Base-by-base conservation (phyloP, 305 asterid species). In the Solanum hybrid region DNA sequence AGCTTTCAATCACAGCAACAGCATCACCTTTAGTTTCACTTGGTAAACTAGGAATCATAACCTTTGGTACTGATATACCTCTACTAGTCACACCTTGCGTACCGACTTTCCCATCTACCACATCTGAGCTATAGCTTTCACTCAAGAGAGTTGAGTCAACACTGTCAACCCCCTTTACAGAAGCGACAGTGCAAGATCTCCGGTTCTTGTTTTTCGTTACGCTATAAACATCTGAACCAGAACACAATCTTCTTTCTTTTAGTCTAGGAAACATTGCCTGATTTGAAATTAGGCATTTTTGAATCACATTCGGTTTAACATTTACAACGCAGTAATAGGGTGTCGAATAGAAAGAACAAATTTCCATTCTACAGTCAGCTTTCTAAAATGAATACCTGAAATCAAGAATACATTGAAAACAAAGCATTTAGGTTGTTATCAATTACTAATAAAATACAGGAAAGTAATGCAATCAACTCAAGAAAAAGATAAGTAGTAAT, bases 31-130 rank as follows among this genome's bases (percentile, higher is more conserved):
- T 91, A 22, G 92, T 88, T 88, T 92, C 95, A 86, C 92, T 93
- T 1, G 98, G 99, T 88, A 96, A 91, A 88, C 96, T 89, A 73
- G 99, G 99, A 93, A 97, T 93, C 35, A 92, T 90, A 87, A 96
- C 95, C 92, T 94, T 96, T 11, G 95, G 95, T 79, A 90, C 89
- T 17, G 96, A 88, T 86, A 88, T 90, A 66, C 92, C 91, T 22
- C 84, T 88, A 85, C 90, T 89, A 87, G 89, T 89, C 87, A 56
- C 42, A 85, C 32, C 88, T 89, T 81, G 79, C 16, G 27, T 85
- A 37, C 91, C 91, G 72, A 87, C 90, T 89, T 93, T 93, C 32
- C 95, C 96, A 91, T 91, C 95, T 79, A 94, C 94, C 29, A 92
- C 91, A 84, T 91, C 90, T 56, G 96, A 86, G 79, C 88, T 64